Evolutionary conservation across 371 early-diverging fungal species (phyloP).

Genomic region (Mucor saturninus): DNA sequence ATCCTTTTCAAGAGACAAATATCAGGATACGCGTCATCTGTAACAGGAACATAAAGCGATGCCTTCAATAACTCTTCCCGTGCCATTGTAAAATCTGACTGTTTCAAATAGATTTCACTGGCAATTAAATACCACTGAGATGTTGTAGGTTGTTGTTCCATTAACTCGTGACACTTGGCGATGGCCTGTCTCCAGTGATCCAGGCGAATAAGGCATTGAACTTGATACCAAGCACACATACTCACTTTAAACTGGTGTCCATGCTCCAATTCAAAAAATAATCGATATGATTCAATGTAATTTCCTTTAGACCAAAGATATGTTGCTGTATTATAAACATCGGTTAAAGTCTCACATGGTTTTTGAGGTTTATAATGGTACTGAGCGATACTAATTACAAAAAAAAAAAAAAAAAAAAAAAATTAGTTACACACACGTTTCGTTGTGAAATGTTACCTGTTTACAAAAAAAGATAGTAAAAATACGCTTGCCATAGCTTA

Average conservation of each 20-base stretch:
- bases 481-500: constrained; percentile 4
- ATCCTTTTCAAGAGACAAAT: constrained; percentile 16
- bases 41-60: background rate
- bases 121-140: constrained; percentile 24
- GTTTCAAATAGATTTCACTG: constrained; percentile 22
- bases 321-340: constrained; percentile 16
- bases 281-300: constrained; percentile 29
- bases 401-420: background rate
- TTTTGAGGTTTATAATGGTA: background rate
- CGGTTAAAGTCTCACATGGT: constrained; percentile 18
- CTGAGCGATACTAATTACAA: background rate
- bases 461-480: constrained; percentile 3
- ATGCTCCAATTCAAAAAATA: constrained; percentile 22
- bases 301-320: constrained; percentile 14
- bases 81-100: constrained; percentile 14
- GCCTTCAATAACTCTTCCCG: constrained; percentile 16
- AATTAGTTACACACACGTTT: constrained; percentile 2
- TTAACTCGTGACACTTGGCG: constrained; percentile 1
- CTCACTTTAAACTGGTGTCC: constrained; percentile 7
- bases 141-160: background rate
- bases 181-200: constrained; percentile 22
- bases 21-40: constrained; percentile 5
- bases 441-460: constrained; percentile 9
- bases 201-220: constrained; percentile 21
- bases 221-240: constrained; percentile 22